phyloP scores from a whole-genome alignment of 2,329 filamentous ascomycete genomes.

The Lojkania enalia region DNA sequence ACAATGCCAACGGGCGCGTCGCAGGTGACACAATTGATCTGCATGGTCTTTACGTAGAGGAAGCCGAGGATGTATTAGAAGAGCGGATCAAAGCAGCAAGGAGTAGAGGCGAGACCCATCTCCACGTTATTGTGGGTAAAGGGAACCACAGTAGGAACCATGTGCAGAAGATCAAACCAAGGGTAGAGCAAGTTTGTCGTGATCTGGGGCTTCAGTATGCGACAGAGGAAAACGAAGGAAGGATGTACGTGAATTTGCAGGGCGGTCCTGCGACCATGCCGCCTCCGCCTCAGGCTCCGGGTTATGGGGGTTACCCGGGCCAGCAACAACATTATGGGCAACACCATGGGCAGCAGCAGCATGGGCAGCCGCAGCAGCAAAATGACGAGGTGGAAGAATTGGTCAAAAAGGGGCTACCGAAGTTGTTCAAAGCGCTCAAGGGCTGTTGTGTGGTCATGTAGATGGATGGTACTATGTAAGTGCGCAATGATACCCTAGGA shows the following conservation, averaged over 20 bases:
- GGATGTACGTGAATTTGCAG: conserved; percentile 85
- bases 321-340: conserved; percentile 41
- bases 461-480: conserved; percentile 68
- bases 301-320: conserved; percentile 31
- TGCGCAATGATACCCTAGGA: conserved; percentile 11
- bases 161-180: conserved; percentile 93
- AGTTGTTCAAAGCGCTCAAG: conserved; percentile 66
- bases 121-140: conserved; percentile 95
- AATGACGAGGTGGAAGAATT: conserved; percentile 63
- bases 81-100: conserved; percentile 80
- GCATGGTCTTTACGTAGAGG: conserved; percentile 92
- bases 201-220: conserved; percentile 80
- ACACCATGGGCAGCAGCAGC: conserved; percentile 49
- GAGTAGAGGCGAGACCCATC: conserved; percentile 72
- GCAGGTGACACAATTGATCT: conserved; percentile 85
- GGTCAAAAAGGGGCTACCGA: conserved; percentile 63
- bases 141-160: conserved; percentile 83
- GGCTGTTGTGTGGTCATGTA: conserved; percentile 78
- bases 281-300: conserved; percentile 46
- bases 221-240: conserved; percentile 86
- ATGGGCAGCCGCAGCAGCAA: conserved; percentile 48
- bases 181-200: conserved; percentile 82
- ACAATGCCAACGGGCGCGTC: conserved; percentile 79
- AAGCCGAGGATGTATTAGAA: conserved; percentile 89
- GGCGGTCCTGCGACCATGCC: conserved; percentile 60